These are phyloP conservation scores for Euclidium syriacum DNA, from an alignment of 345 rosid species.

Conservation along the genomic window DNA sequence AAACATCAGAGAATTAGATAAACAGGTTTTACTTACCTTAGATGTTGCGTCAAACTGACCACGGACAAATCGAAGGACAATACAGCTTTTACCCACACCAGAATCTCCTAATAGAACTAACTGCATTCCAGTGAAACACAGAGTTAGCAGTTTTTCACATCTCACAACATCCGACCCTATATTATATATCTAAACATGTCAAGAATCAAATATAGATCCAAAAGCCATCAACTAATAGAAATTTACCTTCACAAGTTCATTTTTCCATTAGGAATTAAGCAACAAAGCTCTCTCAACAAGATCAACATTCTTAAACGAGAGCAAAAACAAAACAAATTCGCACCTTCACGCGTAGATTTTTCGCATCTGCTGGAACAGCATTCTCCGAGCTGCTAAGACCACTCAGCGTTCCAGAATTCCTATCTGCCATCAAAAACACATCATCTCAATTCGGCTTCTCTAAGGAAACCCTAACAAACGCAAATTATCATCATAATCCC, in stretches of 20 bases:
- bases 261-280: not conserved
- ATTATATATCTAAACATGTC: not conserved
- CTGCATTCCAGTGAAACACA: constrained; percentile 38
- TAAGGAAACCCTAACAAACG: constrained; percentile 6
- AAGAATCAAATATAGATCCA: not conserved
- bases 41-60: constrained; percentile 98
- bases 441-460: constrained; percentile 11
- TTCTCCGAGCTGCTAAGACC: constrained; percentile 54
- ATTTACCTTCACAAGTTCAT: not conserved
- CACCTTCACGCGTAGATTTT: constrained; percentile 89
- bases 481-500: constrained; percentile 4
- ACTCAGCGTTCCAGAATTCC: constrained; percentile 55
- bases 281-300: not conserved
- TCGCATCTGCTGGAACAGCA: constrained; percentile 48
- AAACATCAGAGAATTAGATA: not conserved
- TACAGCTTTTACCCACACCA: constrained; percentile 98
- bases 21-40: constrained; percentile 42
- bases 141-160: not conserved
- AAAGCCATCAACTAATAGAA: constrained; percentile 2
- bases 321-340: not conserved
- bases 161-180: not conserved
- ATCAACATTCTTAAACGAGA: not conserved
- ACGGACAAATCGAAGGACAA: constrained; percentile 97
- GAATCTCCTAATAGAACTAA: constrained; percentile 93
- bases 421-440: constrained; percentile 36